phyloP scores from a whole-genome alignment of 176 grass and related monocot genomes.

The Phragmites australis region DNA sequence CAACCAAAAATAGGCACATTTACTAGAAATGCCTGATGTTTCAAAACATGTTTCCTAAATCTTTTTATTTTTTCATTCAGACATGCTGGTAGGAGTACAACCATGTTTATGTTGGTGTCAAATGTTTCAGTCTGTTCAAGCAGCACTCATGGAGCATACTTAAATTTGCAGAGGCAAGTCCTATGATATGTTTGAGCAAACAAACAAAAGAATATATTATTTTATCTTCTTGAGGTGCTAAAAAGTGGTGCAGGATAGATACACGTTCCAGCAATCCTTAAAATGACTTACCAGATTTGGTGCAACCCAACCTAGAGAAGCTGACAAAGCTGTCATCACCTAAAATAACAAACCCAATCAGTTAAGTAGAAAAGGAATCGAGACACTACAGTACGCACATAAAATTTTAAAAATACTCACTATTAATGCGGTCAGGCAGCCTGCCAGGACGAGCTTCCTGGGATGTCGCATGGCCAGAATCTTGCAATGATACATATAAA shows the following conservation, averaged over 20 bases:
- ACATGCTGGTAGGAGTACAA: not conserved
- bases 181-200: not conserved
- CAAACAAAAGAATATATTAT: not conserved
- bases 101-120: not conserved
- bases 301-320: constrained; percentile 82
- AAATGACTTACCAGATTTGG: constrained; percentile 85
- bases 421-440: constrained; percentile 67
- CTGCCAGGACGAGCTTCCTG: constrained; percentile 77
- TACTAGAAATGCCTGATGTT: not conserved
- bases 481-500: constrained; percentile 55
- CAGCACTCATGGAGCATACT: not conserved
- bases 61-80: not conserved
- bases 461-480: constrained; percentile 97
- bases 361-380: not conserved
- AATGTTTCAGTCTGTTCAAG: not conserved
- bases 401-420: constrained; percentile 54
- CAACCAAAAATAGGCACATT: not conserved
- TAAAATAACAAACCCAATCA: constrained; percentile 44
- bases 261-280: not conserved
- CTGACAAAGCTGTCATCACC: constrained; percentile 93
- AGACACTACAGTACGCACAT: no score
- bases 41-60: not conserved
- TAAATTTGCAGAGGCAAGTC: no score
- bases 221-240: not conserved
- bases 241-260: not conserved